phyloP scores from a whole-genome alignment of 129 eudicot genomes.

The Artemisia argyi region DNA sequence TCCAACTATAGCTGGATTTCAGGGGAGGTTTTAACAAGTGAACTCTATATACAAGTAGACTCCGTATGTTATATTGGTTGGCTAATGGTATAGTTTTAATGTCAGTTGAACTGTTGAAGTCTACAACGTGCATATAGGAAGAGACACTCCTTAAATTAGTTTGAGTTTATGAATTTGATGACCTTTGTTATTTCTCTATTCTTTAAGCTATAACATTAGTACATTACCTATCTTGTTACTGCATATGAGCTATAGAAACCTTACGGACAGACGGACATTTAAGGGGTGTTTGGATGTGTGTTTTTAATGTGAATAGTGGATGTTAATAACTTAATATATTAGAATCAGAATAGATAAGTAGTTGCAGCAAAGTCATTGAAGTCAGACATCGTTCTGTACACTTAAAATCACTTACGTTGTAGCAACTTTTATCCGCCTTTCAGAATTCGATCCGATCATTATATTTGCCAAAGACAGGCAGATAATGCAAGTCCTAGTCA shows the following conservation, averaged over 20 bases:
- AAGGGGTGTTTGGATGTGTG: not conserved
- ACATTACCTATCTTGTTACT: not conserved
- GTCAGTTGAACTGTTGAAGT: not conserved
- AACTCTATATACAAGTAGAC: not conserved
- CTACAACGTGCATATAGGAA: conserved; percentile 5
- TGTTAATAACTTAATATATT: too few species aligned
- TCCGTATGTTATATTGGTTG: not conserved
- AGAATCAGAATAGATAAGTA: too few species aligned
- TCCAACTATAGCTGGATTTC: not conserved
- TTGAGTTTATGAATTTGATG: not conserved
- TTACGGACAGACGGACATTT: not conserved
- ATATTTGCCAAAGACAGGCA: too few species aligned
- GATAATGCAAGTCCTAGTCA: too few species aligned
- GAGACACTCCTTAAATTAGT: not conserved
- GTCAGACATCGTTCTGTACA: not conserved
- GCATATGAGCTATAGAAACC: conserved; percentile 3
- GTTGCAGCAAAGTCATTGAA: not conserved
- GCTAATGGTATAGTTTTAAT: not conserved
- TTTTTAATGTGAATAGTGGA: not conserved
- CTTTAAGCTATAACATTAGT: not conserved
- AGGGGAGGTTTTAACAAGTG: not conserved
- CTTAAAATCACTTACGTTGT: not conserved
- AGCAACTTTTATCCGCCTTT: not conserved
- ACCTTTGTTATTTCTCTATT: not conserved
- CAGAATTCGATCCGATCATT: not conserved